Evolutionary conservation across 2,329 filamentous ascomycete species (phyloP), one percentile per base, ranked within the genome.

Genomic region (Dactylellina haptotyla): DNA sequence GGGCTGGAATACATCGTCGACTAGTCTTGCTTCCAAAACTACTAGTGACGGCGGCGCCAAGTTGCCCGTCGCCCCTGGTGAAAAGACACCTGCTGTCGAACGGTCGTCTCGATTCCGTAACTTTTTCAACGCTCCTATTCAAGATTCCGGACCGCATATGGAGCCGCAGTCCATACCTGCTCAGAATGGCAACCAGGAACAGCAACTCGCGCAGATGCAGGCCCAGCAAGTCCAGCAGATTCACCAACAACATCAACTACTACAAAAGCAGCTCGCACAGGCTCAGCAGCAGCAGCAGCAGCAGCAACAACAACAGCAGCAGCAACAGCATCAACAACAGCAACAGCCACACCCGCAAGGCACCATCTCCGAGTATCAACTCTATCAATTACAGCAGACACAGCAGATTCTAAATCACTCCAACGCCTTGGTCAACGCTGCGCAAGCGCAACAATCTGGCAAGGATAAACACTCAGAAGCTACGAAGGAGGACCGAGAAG

Each of bases 91-190:
- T n/a, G 75, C 78, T 75, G 74, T 20, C 80, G 82, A 76, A 79
- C 80, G 63, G 53, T 79, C 84, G 25, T 86, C 84, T 25, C 81
- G 83, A 48, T 86, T 86, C 75, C 83, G 83, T 72, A 83, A 81
- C 62, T 84, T 86, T 65, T 79, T 79, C 75, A 65, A 75, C 32
- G 67, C 67, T 5, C 67, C 67, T 1, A 18, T 32, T n/a, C 69
- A 73, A 50, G 69, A 73, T 28, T 51, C 50, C 16, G 30, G 57
- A 12, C 20, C 54, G 10, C 39, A 28, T 12, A 16, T 43, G 9
- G 48, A 61, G 26, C 69, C 61, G 18, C 51, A 57, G 18, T 0
- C 28, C n/a, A 16, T 28, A 20, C 54, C 69, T 48, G 14, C 46
- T 1, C 61, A 58, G 53, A 61, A 66, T 54, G 56, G 54, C 3